Base-by-base conservation (phyloP, 2,329 filamentous ascomycete genomes). In the Paradendryphiella salina region DNA sequence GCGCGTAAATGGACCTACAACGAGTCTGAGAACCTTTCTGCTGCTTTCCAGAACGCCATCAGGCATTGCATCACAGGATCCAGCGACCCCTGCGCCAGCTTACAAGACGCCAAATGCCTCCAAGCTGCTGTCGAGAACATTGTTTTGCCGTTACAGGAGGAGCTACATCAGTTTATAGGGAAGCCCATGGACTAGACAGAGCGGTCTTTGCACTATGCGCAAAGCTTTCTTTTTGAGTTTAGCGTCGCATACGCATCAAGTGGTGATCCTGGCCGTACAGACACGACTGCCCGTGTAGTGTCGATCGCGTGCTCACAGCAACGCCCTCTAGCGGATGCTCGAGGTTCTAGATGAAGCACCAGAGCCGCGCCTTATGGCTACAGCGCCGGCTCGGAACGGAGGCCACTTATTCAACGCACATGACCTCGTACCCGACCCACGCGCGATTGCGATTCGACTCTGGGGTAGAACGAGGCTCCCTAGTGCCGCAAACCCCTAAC, bases 91-190 rank as follows among this genome's bases (percentile, higher is more conserved):
- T 63, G 62, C 7, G 62, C 64, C 18, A 72, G 60, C 35, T 54
- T 74, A 18, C 64, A 71, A 23, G 68, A 73, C 41, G 32, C 64
- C 2, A 65, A 67, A 2, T 73, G 72, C 28, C 54, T 74, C 3
- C 69, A 73, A 46, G 64, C 70, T 23, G 70, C 71, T 2, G 69
- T 72, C 0, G 70, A 73, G 46, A 61, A 67, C 21, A 73, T 74
- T 23, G 66, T 74, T 9, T 41, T 73, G 35, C 70, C 71, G 3
- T 44, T 74, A 31, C 70, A 73, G 35, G 69, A 74, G 23, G 71
- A 73, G 46, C 51, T 73, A 6, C 55, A 59, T 31, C 71, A 72
- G 34, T 73, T 73, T 36, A 46, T 73, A 9, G 71, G 71, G 11
- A 72, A 66, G 51, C 49, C 55, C 14, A 46, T 46, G 3, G 38